A percentile compares a stretch with the other conserved stretches of the same genome.
These are phyloP conservation scores for Thalassia testudinum DNA, from an alignment of 116 monocot genomes.

Conservation along the genomic window DNA sequence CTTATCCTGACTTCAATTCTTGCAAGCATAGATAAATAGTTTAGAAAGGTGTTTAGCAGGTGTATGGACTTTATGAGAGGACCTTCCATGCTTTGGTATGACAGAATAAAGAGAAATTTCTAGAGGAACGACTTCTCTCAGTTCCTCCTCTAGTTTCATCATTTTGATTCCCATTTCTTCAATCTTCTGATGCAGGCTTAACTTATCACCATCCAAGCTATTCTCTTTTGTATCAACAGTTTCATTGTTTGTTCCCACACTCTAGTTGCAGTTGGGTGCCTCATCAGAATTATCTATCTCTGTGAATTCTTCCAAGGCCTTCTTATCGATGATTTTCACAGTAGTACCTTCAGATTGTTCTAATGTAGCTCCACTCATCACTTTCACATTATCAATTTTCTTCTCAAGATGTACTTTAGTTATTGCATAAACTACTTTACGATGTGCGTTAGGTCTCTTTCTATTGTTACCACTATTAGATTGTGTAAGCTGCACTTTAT, in stretches of 20 bases:
- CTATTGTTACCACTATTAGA: constrained; percentile 27
- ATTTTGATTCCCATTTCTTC: constrained; percentile 71
- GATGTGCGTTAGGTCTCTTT: constrained; percentile 48
- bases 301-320: constrained; percentile 38
- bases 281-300: constrained; percentile 75
- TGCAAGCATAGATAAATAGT: constrained; percentile 81
- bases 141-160: constrained; percentile 75
- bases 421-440: constrained; percentile 7
- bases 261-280: constrained; percentile 43
- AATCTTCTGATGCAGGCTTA: constrained; percentile 43
- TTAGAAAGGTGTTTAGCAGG: constrained; percentile 88
- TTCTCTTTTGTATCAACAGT: constrained; percentile 67
- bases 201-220: constrained; percentile 25
- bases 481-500: constrained; percentile 37
- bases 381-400: too few relatives aligned
- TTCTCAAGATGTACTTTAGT: constrained; percentile 22
- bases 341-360: constrained; percentile 58
- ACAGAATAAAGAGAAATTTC: constrained; percentile 96
- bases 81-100: constrained; percentile 86
- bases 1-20: constrained; percentile 53
- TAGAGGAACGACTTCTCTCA: constrained; percentile 84
- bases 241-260: constrained; percentile 68
- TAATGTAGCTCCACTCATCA: constrained; percentile 31
- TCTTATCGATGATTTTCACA: constrained; percentile 22
- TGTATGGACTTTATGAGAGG: constrained; percentile 88